Conservation (phyloP, 371 early-diverging fungal genomes). For the Amoeboaphelidium protococcarum region DNA sequence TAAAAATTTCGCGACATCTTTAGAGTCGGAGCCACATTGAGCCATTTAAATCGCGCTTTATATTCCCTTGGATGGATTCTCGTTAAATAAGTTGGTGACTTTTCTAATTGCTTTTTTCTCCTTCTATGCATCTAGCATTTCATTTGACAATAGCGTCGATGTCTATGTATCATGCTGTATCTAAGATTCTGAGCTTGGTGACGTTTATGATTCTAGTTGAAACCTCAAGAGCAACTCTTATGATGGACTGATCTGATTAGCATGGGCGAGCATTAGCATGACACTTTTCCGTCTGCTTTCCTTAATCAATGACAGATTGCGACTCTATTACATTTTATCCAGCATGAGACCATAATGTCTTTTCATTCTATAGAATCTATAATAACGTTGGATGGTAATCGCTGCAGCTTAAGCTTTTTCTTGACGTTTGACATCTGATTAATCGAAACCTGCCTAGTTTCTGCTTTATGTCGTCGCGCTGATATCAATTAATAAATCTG, state of each 20-base stretch:
- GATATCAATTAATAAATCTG: no score
- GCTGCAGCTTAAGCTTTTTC: constrained; percentile 10
- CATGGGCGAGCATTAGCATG: neutral
- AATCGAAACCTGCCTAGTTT: no score
- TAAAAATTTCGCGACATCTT: constrained; percentile 9
- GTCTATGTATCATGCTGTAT: neutral
- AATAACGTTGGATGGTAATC: neutral
- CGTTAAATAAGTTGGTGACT: neutral
- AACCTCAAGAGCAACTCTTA: neutral
- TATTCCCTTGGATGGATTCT: neutral
- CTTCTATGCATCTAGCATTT: neutral
- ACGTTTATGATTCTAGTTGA: neutral
- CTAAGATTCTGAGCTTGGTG: no score
- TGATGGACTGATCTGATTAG: neutral
- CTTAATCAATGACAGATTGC: neutral
- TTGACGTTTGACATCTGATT: constrained; percentile 37
- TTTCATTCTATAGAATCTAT: neutral
- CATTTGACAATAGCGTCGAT: neutral
- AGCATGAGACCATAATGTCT: neutral
- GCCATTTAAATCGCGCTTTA: neutral
- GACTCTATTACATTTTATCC: neutral
- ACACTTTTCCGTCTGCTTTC: neutral
- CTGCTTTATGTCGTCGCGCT: no score
- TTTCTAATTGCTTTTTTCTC: neutral
- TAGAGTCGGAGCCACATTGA: no score